These are phyloP conservation scores for Epicoccum nigrum DNA, from an alignment of 2,329 filamentous ascomycete genomes.

Conservation along the genomic window DNA sequence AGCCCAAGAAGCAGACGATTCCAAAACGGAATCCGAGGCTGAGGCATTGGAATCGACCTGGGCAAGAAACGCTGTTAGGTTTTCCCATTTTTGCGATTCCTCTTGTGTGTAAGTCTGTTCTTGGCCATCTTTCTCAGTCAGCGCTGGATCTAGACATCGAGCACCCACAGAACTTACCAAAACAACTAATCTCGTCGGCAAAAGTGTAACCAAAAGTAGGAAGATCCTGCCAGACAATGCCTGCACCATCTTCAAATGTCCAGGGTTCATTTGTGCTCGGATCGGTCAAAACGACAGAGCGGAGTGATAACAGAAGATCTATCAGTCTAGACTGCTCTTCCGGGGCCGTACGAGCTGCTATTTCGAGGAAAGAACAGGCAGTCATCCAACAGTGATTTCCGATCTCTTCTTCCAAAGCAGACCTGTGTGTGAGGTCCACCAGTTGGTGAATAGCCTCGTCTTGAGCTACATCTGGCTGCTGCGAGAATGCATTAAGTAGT, in stretches of 20 bases:
- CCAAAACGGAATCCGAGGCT: slow-evolving; percentile 7
- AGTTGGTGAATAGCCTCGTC: slow-evolving; percentile 1
- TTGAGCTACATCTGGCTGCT: background rate
- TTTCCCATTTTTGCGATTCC: slow-evolving; percentile 12
- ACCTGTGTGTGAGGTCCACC: slow-evolving; percentile 2
- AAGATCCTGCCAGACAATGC: slow-evolving; percentile 15
- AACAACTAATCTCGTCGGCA: slow-evolving; percentile 16
- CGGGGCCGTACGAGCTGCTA: slow-evolving; percentile 12
- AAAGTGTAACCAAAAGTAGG: slow-evolving; percentile 20
- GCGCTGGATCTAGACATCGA: background rate
- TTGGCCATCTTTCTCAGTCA: slow-evolving; percentile 5
- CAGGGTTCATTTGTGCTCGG: slow-evolving; percentile 4
- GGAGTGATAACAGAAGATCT: slow-evolving; percentile 3
- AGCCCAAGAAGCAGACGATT: slow-evolving; percentile 10
- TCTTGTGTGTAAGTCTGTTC: slow-evolving; percentile 9
- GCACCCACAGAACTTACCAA: background rate
- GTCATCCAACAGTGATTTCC: slow-evolving; percentile 18
- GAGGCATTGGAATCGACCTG: slow-evolving; percentile 12
- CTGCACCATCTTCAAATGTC: slow-evolving; percentile 8
- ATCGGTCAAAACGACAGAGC: slow-evolving; percentile 2
- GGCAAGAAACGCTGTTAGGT: slow-evolving; percentile 18
- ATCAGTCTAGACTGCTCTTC: slow-evolving; percentile 5
- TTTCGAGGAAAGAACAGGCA: slow-evolving; percentile 8
- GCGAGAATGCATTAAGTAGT: background rate
- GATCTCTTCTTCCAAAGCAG: slow-evolving; percentile 1